A percentile compares a stretch with the other conserved stretches of the same genome.
Conservation (phyloP, 345 rosid species). For the Kernera saxatilis region DNA sequence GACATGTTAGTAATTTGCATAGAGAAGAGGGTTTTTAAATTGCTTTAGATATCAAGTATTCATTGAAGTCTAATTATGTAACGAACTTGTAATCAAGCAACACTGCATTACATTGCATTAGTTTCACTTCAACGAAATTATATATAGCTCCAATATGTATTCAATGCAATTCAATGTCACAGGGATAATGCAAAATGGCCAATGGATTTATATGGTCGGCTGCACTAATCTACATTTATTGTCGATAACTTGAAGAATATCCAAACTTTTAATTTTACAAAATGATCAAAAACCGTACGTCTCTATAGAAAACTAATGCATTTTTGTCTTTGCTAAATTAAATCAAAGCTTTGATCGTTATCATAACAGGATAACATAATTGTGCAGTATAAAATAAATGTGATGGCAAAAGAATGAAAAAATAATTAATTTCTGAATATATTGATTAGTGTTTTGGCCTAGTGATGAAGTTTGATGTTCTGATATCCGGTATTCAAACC, state of each 20-base stretch:
- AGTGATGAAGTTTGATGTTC: background rate
- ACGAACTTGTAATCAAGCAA: background rate
- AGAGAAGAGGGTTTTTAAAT: background rate
- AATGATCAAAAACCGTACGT: background rate
- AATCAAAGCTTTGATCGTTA: background rate
- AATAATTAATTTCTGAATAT: too few species aligned
- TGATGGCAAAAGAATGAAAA: background rate
- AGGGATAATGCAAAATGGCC: background rate
- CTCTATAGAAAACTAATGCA: background rate
- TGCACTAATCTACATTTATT: constrained; percentile 8
- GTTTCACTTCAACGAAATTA: background rate
- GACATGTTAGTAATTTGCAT: background rate
- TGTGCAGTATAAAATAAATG: background rate
- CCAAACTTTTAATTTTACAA: background rate
- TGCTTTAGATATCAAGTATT: background rate
- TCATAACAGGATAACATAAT: background rate
- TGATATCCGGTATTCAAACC: background rate
- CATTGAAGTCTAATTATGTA: background rate
- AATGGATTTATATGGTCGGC: constrained; percentile 10
- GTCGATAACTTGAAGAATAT: background rate
- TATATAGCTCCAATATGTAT: background rate
- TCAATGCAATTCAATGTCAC: constrained; percentile 1
- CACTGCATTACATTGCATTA: background rate
- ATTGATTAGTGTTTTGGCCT: too few species aligned
- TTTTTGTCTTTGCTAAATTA: background rate